A percentile compares a stretch with the other conserved stretches of the same genome.
These are phyloP conservation scores for Peribolospora baueri DNA, from an alignment of 768 basidiomycete genomes.

Conservation along the genomic window DNA sequence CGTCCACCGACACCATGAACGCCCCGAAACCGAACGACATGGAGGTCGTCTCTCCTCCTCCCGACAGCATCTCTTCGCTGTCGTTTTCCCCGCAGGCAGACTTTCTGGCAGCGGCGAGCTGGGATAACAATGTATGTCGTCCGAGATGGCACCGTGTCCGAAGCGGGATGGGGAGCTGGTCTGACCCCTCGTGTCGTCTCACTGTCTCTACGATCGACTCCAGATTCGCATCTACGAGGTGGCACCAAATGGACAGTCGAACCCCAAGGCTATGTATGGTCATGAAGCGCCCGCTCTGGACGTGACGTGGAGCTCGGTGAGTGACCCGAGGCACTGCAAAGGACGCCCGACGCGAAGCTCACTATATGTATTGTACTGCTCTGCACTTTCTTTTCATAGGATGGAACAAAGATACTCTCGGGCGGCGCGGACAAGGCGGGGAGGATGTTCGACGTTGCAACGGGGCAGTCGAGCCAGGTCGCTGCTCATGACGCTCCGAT, in stretches of 20 bases:
- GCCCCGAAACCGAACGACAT: conserved; percentile 39
- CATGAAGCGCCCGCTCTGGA: conserved; percentile 77
- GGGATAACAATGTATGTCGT: conserved; percentile 67
- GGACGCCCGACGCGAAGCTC: background rate
- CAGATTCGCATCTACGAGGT: conserved; percentile 87
- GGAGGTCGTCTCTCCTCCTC: conserved; percentile 53
- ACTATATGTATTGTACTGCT: background rate
- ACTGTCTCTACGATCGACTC: background rate
- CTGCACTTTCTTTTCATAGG: conserved; percentile 25
- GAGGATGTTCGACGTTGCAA: conserved; percentile 72
- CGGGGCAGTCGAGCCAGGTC: conserved; percentile 56
- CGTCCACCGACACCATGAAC: too few species aligned
- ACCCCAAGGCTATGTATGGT: conserved; percentile 68
- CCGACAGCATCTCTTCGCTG: conserved; percentile 66
- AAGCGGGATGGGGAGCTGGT: background rate
- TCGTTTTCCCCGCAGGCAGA: conserved; percentile 66
- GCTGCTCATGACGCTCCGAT: conserved; percentile 78
- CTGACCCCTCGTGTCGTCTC: background rate
- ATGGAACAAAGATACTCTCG: conserved; percentile 72
- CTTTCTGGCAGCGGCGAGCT: conserved; percentile 73
- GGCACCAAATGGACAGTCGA: conserved; percentile 41
- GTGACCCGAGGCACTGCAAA: conserved; percentile 11
- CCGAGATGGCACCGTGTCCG: background rate
- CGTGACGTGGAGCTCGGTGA: conserved; percentile 73
- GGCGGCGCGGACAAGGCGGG: conserved; percentile 86